These are phyloP conservation scores for Diaporthe sp. DNA, from an alignment of 2,329 filamentous ascomycete species.

Conservation along the genomic window DNA sequence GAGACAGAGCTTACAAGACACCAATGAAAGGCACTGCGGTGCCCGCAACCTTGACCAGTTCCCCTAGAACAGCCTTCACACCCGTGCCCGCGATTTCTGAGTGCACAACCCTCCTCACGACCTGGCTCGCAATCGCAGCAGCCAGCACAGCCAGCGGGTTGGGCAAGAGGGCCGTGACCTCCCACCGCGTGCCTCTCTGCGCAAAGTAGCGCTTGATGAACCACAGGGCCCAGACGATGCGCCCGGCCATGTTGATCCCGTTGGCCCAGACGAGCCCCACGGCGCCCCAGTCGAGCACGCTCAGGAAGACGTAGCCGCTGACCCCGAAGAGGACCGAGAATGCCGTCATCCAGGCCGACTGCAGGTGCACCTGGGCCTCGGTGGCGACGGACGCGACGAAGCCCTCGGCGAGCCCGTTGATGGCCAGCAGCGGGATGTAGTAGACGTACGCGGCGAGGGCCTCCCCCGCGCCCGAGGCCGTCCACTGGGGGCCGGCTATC, in stretches of 20 bases:
- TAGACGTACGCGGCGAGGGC: slow-evolving; percentile 88
- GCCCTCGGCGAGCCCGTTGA: slow-evolving; percentile 92
- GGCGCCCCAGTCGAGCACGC: slow-evolving; percentile 78
- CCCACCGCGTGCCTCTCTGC: slow-evolving; percentile 57
- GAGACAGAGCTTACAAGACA: slow-evolving; percentile 68
- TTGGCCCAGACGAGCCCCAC: slow-evolving; percentile 89
- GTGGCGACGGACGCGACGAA: slow-evolving; percentile 92
- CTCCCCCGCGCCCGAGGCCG: slow-evolving; percentile 76
- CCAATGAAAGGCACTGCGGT: slow-evolving; percentile 66
- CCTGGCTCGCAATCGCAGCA: slow-evolving; percentile 58
- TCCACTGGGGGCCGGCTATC: slow-evolving; percentile 84
- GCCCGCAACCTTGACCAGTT: slow-evolving; percentile 63
- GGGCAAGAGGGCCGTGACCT: slow-evolving; percentile 59
- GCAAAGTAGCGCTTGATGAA: slow-evolving; percentile 80
- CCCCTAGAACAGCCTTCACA: slow-evolving; percentile 44
- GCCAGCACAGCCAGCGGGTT: slow-evolving; percentile 57
- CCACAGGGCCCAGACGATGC: slow-evolving; percentile 82
- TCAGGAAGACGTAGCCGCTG: slow-evolving; percentile 81
- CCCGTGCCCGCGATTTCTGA: slow-evolving; percentile 47
- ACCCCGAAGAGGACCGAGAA: slow-evolving; percentile 84
- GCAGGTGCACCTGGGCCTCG: slow-evolving; percentile 78
- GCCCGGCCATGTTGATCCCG: slow-evolving; percentile 87
- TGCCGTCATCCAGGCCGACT: slow-evolving; percentile 86
- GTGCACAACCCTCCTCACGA: slow-evolving; percentile 52
- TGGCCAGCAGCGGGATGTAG: slow-evolving; percentile 91